Evolutionary conservation across 1,139 yeast genomes (phyloP).

Genomic region (Saccharomycopsis crataegensis): DNA sequence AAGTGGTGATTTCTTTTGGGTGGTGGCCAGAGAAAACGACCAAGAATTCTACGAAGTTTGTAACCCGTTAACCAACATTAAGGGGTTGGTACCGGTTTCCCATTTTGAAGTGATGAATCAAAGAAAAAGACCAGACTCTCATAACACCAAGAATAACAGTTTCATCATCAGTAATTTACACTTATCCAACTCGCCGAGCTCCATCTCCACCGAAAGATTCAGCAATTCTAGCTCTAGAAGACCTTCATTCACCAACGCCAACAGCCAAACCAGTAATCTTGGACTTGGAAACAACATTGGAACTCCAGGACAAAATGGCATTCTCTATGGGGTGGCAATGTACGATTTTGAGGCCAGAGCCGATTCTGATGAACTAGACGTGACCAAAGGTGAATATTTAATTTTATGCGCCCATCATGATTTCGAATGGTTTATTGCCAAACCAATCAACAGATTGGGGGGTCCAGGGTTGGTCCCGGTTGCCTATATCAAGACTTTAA

Average conservation of each 20-base stretch:
- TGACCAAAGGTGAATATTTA: slow-evolving; percentile 78
- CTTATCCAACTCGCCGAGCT: slow-evolving; percentile 11
- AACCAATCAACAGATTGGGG: slow-evolving; percentile 89
- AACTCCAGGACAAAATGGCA: neutral
- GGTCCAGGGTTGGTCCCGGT: slow-evolving; percentile 97
- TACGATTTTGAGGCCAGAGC: slow-evolving; percentile 89
- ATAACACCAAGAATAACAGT: slow-evolving; percentile 20
- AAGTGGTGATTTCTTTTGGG: slow-evolving; percentile 87
- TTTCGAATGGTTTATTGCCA: slow-evolving; percentile 96
- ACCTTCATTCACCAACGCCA: slow-evolving; percentile 2
- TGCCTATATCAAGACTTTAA: slow-evolving; percentile 78
- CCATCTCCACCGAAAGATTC: slow-evolving; percentile 10
- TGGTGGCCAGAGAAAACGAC: slow-evolving; percentile 53
- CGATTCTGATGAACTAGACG: slow-evolving; percentile 73
- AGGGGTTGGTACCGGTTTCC: slow-evolving; percentile 83
- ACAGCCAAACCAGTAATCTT: neutral
- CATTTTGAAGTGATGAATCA: slow-evolving; percentile 60
- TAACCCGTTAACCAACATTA: slow-evolving; percentile 69
- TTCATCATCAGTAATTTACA: slow-evolving; percentile 18
- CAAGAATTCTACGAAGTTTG: slow-evolving; percentile 83
- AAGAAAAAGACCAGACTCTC: slow-evolving; percentile 16
- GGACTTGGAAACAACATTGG: too few species aligned
- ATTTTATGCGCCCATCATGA: slow-evolving; percentile 94
- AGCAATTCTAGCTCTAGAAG: slow-evolving; percentile 17
- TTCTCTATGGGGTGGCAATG: slow-evolving; percentile 56